Evolutionary conservation across 805 yeast genomes (phyloP), one percentile per base, ranked within the genome.

Genomic region (Wickerhamiella galacta): DNA sequence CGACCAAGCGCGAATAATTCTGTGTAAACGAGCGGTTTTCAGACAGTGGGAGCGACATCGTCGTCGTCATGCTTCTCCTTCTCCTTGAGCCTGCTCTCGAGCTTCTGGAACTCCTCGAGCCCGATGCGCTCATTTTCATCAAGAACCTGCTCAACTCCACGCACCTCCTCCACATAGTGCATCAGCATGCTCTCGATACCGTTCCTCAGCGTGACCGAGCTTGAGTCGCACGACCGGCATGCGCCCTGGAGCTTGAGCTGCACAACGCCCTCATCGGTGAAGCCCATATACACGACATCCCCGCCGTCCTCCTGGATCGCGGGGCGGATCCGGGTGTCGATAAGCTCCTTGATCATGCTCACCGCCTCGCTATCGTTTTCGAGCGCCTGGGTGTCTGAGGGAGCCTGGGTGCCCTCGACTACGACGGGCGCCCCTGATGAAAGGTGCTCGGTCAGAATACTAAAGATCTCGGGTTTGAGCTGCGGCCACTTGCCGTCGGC

Each of bases 221-320:
- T 77, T 6, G 83, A 66, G 3, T 93, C 82, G 47, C 99, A 90
- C 2, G 92, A 70, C 34, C 93, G 75, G 58, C 99, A 90, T 6
- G 98, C 96, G 31, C 99, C 99, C 46, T 81, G 85, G 29, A 90
- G 61, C 52, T 79, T 82, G 45, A 90, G 68, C 52, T 71, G 79
- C 5, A 92, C 96, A 10, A 77, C 72, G 2, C 98, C 98, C 37
- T 75, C 80, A 41, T 77, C 82, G 36, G 80, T 81, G 51, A 80
- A 85, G 4, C 81, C 90, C 38, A 79, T 68, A 53, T 73, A 92
- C 46, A 81, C 85, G 40, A 90, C 75, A 50, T 90, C 96, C 21
- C 99, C 99, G 40, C 99, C 99, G 49, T 90, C 99, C 48, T 90
- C 99, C 58, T 83, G 93, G 37, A 90, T 83, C 1, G 96, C 95